These are phyloP conservation scores for Tetrapisispora iriomotensis DNA, from an alignment of 805 yeast species.

Conservation along the genomic window DNA sequence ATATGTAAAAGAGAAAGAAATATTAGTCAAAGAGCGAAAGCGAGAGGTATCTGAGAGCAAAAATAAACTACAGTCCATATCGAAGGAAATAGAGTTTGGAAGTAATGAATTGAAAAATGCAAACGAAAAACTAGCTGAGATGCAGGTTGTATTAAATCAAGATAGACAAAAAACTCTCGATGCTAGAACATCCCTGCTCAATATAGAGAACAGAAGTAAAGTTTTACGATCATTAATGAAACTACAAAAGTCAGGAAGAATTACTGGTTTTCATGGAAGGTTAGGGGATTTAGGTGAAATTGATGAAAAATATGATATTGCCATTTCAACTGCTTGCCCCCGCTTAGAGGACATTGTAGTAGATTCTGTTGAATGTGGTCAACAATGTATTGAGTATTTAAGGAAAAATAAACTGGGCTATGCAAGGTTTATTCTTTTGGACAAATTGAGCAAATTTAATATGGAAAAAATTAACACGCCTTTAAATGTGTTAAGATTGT, in stretches of 20 bases:
- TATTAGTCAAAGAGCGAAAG: conserved; percentile 43
- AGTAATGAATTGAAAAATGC: conserved; percentile 46
- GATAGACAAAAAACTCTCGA: conserved; percentile 57
- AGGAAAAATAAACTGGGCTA: conserved; percentile 78
- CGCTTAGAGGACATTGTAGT: conserved; percentile 89
- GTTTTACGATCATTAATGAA: conserved; percentile 62
- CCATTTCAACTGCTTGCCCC: conserved; percentile 90
- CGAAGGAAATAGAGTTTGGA: conserved; percentile 49
- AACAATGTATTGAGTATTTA: conserved; percentile 70
- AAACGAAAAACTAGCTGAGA: conserved; percentile 37
- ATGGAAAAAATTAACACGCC: conserved; percentile 58
- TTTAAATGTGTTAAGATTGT: conserved; percentile 63
- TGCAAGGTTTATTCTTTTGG: conserved; percentile 75
- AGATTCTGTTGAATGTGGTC: conserved; percentile 63
- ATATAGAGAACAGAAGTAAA: conserved; percentile 56
- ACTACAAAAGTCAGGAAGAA: conserved; percentile 69
- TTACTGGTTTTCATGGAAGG: conserved; percentile 80
- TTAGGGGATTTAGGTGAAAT: conserved; percentile 89
- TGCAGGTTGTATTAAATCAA: conserved; percentile 43
- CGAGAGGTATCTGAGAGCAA: conserved; percentile 36
- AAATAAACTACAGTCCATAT: conserved; percentile 39
- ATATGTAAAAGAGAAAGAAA: conserved; percentile 36
- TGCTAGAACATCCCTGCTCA: conserved; percentile 49
- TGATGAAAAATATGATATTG: conserved; percentile 81
- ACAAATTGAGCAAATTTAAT: conserved; percentile 59